Percentiles rank a stretch among this genome's conserved stretches.
These are phyloP conservation scores for Mesembryanthemum crystallinum DNA, from an alignment of 148 eudicot genomes.

Conservation along the genomic window DNA sequence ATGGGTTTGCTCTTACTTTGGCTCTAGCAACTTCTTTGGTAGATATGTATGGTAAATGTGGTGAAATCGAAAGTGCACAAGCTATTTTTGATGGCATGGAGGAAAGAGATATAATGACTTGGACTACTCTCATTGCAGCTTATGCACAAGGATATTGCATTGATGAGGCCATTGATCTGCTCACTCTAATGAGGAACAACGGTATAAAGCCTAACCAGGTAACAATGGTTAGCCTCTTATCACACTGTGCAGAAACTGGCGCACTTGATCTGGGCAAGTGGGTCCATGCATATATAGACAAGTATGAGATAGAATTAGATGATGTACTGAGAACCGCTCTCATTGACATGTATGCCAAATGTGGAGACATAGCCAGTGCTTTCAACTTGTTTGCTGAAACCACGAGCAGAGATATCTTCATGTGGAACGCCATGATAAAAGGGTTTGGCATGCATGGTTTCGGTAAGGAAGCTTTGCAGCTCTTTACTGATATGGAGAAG, in stretches of 20 bases:
- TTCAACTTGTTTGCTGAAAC: conserved; percentile 29
- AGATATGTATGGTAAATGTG: conserved; percentile 43
- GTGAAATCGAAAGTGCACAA: conserved; percentile 14
- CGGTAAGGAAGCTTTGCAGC: conserved; percentile 32
- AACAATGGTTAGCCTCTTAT: conserved; percentile 35
- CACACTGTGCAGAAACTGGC: conserved; percentile 32
- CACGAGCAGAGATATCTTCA: conserved; percentile 23
- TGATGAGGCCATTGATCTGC: conserved; percentile 27
- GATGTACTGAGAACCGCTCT: conserved; percentile 30
- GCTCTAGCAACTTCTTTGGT: conserved; percentile 34
- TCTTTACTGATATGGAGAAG: conserved; percentile 28
- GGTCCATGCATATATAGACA: conserved; percentile 31
- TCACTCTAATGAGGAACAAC: conserved; percentile 26
- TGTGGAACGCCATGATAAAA: conserved; percentile 37
- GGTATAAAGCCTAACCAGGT: conserved; percentile 32
- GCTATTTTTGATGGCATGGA: conserved; percentile 28
- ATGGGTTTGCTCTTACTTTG: conserved; percentile 27
- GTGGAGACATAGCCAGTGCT: conserved; percentile 32
- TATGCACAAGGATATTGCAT: conserved; percentile 26
- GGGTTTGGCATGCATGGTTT: conserved; percentile 36
- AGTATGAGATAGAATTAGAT: conserved; percentile 27
- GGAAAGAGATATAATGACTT: conserved; percentile 31
- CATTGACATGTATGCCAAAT: conserved; percentile 39
- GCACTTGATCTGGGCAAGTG: conserved; percentile 37
- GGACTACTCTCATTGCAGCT: conserved; percentile 34